Base-by-base conservation (phyloP, 768 basidiomycete species). In the Trametes elegans region DNA sequence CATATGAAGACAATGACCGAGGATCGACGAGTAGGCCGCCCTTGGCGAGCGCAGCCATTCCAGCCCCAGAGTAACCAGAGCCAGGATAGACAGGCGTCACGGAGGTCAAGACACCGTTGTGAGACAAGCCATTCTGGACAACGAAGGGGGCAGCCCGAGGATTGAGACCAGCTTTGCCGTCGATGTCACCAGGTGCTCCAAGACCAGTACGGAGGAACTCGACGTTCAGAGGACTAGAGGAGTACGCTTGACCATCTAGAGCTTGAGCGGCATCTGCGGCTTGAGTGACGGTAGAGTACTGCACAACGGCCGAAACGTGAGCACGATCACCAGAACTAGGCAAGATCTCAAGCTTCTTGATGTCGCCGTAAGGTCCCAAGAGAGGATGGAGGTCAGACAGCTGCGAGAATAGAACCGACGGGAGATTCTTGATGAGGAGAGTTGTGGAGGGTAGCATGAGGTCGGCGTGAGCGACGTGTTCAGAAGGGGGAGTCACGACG, bases 371-470 rank as follows among this genome's bases (percentile, higher is more conserved):
- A 21, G 88, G 88, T 67, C 75, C 81, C 55, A 90, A 78, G 34
- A 90, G 74, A n/a, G 88, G 88, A 46, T 86, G 78, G 59, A 90
- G 69, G 64, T 90, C 88, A 47, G 79, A 76, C 41, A 74, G 69
- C 64, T 85, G 80, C 52, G 85, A 80, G 67, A 90, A 90, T 36
- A 90, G 70, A 38, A 87, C 62, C 26, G 78, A 73, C 38, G 89
- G 83, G 60, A 91, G 70, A 55, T 88, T 85, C 55, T 76, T 78
- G 44, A 90, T 82, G 32, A 88, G 73, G 50, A 90, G 62, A 36
- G 76, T 55, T 10, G 64, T 40, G 2, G 60, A 48, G n/a, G 46
- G 49, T 26, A 38, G 39, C 19, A 50, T 24, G 23, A 66, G 39
- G 45, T 42, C 32, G 16, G 40, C 19, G 6, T 27, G 27, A 39